phyloP scores from a whole-genome alignment of 1,139 yeast species.

The Candida labiduridarum region DNA sequence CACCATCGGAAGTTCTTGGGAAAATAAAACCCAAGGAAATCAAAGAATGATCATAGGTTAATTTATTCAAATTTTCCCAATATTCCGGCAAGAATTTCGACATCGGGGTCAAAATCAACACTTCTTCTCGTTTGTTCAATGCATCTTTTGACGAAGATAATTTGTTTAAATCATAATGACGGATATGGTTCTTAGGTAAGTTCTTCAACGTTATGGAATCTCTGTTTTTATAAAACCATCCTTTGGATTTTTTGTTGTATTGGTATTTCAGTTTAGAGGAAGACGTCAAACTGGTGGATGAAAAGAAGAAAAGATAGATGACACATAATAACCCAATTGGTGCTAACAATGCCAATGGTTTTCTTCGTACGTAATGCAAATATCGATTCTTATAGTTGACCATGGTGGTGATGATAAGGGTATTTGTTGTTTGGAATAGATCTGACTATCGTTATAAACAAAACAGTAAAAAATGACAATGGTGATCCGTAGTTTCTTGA shows the following conservation, averaged over 20 bases:
- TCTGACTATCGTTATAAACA: background rate
- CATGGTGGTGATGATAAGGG: slow-evolving; percentile 6
- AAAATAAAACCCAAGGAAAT: slow-evolving; percentile 89
- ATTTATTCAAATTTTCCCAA: slow-evolving; percentile 77
- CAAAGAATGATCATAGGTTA: slow-evolving; percentile 81
- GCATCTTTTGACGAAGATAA: slow-evolving; percentile 72
- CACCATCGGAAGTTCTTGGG: slow-evolving; percentile 82
- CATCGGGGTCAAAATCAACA: slow-evolving; percentile 85
- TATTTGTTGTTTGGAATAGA: background rate
- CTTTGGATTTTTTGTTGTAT: slow-evolving; percentile 50
- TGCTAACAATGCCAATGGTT: slow-evolving; percentile 49
- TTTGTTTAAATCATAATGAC: slow-evolving; percentile 81
- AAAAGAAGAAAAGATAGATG: slow-evolving; percentile 45
- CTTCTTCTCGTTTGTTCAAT: slow-evolving; percentile 73
- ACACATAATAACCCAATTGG: slow-evolving; percentile 48
- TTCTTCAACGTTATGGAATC: slow-evolving; percentile 57
- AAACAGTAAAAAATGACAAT: too few species aligned
- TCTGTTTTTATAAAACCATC: slow-evolving; percentile 47
- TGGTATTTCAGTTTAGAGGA: slow-evolving; percentile 38
- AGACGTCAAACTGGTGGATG: slow-evolving; percentile 24
- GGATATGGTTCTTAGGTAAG: slow-evolving; percentile 75
- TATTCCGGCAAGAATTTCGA: slow-evolving; percentile 80
- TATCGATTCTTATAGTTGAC: slow-evolving; percentile 30
- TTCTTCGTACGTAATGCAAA: slow-evolving; percentile 62
- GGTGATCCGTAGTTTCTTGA: background rate